These are phyloP conservation scores for Simplicillium aogashimaense DNA, from an alignment of 2,329 filamentous ascomycete species.

Conservation along the genomic window DNA sequence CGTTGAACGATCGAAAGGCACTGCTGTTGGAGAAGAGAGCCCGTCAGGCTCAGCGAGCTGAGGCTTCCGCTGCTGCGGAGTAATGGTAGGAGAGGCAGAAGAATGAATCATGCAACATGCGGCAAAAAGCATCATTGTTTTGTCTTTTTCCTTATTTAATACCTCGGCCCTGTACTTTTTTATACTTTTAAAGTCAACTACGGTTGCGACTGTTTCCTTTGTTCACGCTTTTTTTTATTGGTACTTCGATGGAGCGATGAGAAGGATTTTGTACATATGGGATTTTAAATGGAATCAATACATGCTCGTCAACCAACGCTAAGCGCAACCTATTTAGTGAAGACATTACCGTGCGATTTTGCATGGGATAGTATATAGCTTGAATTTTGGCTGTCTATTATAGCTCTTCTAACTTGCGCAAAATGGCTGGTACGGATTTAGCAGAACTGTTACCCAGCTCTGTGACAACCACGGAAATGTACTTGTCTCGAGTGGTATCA, in stretches of 20 bases:
- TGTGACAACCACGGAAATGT: constrained; percentile 80
- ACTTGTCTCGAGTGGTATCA: constrained; percentile 81
- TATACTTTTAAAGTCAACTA: not conserved
- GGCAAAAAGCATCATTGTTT: not conserved
- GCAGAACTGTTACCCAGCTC: constrained; percentile 83
- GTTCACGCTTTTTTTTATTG: not conserved
- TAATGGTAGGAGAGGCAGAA: constrained; percentile 1
- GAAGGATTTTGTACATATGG: not conserved
- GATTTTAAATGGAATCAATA: not conserved
- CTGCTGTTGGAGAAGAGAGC: constrained; percentile 81
- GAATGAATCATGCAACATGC: constrained; percentile 6
- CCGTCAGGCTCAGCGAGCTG: constrained; percentile 41
- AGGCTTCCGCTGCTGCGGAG: constrained; percentile 15
- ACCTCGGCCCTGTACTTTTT: not conserved
- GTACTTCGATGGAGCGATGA: not conserved
- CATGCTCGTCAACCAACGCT: no score
- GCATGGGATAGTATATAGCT: not conserved
- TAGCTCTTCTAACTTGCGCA: constrained; percentile 48
- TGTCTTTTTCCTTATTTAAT: not conserved
- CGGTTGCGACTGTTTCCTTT: not conserved
- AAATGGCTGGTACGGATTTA: constrained; percentile 64
- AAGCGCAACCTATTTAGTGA: not conserved
- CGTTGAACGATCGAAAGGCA: constrained; percentile 70
- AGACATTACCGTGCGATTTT: not conserved
- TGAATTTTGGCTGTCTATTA: constrained; percentile 16